Conservation (phyloP, 345 rosid genomes). For the Pistacia integerrima region DNA sequence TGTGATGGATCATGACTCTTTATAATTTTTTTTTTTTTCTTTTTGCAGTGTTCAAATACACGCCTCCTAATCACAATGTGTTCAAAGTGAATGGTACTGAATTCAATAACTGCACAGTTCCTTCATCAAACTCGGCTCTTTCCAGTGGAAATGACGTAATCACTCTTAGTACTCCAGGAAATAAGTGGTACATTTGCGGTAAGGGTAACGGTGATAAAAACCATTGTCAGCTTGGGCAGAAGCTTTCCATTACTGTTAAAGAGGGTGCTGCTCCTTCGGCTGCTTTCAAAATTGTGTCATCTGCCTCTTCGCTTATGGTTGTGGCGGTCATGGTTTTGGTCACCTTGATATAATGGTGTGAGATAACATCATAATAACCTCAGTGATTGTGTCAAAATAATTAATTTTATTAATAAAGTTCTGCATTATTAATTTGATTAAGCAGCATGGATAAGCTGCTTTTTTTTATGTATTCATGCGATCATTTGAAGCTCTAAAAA, state of each 20-base stretch:
- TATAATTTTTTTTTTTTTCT: neutral
- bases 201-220: neutral
- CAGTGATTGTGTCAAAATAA: too few relatives aligned
- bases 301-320: neutral
- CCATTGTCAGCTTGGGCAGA: slow-evolving; percentile 39
- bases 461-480: too few relatives aligned
- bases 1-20: neutral
- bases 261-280: slow-evolving; percentile 13
- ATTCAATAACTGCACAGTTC: slow-evolving; percentile 35
- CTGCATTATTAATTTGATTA: too few relatives aligned
- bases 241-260: slow-evolving; percentile 34
- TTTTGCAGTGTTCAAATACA: slow-evolving; percentile 40
- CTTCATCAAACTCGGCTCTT: neutral
- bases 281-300: neutral
- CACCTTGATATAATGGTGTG: neutral
- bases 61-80: slow-evolving; percentile 32
- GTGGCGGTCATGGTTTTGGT: neutral
- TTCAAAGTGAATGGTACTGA: slow-evolving; percentile 25
- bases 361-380: neutral
- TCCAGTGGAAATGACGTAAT: slow-evolving; percentile 38
- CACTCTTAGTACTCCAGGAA: slow-evolving; percentile 29
- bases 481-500: too few relatives aligned
- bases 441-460: too few relatives aligned
- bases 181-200: slow-evolving; percentile 56
- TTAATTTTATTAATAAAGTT: too few relatives aligned